These are phyloP conservation scores for Fusarium mundagurra DNA, from an alignment of 2,329 filamentous ascomycete genomes.

Conservation along the genomic window DNA sequence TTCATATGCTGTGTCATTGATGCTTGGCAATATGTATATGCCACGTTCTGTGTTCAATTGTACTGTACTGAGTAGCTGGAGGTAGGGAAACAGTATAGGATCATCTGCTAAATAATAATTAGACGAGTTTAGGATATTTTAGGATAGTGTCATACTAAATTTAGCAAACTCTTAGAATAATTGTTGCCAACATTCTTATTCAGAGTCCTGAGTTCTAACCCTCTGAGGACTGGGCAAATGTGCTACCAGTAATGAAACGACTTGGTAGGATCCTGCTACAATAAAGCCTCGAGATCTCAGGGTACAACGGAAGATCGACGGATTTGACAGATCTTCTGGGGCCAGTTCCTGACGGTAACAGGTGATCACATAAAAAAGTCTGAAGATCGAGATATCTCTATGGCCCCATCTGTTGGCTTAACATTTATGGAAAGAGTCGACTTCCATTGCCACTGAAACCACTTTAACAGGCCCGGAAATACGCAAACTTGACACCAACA, in stretches of 20 bases:
- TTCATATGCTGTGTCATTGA: neutral
- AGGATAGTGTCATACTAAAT: no score
- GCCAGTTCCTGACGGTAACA: constrained; percentile 26
- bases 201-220: neutral
- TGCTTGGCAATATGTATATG: neutral
- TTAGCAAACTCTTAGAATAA: neutral
- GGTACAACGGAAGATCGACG: neutral
- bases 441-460: constrained; percentile 22
- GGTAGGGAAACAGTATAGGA: neutral
- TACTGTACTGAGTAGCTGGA: neutral
- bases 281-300: neutral
- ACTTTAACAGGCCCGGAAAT: neutral
- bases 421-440: neutral
- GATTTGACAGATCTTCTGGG: neutral
- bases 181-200: neutral
- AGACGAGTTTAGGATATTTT: neutral
- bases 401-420: constrained; percentile 14
- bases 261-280: neutral
- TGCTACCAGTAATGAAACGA: neutral
- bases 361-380: neutral
- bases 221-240: no score
- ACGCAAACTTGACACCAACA: neutral
- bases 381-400: constrained; percentile 8
- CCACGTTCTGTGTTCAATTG: neutral
- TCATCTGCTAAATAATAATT: neutral